These are phyloP conservation scores for Didymella pinodella DNA, from an alignment of 2,329 filamentous ascomycete species.

Conservation along the genomic window DNA sequence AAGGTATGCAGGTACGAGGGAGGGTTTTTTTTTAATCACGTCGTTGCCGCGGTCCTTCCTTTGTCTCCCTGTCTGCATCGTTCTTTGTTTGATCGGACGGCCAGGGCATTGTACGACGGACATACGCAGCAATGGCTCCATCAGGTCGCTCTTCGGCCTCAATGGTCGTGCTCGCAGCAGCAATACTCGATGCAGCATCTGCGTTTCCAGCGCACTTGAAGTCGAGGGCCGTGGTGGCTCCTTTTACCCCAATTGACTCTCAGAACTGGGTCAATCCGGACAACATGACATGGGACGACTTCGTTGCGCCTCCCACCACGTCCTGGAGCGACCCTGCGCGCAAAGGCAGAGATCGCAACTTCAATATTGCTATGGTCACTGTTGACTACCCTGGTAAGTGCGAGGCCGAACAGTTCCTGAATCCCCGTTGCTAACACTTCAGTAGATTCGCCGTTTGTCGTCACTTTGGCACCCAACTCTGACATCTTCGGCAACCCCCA, in stretches of 20 bases:
- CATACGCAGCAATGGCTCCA: slow-evolving; percentile 6
- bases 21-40: background rate
- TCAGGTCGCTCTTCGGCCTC: slow-evolving; percentile 17
- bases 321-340: slow-evolving; percentile 57
- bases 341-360: slow-evolving; percentile 60
- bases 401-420: background rate
- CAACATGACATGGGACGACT: slow-evolving; percentile 60
- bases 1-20: slow-evolving; percentile 8
- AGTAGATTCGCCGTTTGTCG: slow-evolving; percentile 57
- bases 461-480: slow-evolving; percentile 57
- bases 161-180: slow-evolving; percentile 26
- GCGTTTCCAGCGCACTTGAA: slow-evolving; percentile 31
- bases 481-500: slow-evolving; percentile 62
- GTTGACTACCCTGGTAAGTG: slow-evolving; percentile 56
- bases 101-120: slow-evolving; percentile 2
- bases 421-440: background rate
- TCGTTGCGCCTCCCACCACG: slow-evolving; percentile 56
- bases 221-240: slow-evolving; percentile 42
- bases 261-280: slow-evolving; percentile 64
- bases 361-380: slow-evolving; percentile 64
- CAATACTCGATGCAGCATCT: slow-evolving; percentile 28
- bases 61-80: background rate
- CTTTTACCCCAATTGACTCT: slow-evolving; percentile 60
- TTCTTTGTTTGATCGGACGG: slow-evolving; percentile 2
- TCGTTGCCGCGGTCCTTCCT: background rate